A percentile compares a stretch with the other conserved stretches of the same genome.
Evolutionary conservation across 2,329 filamentous ascomycete species (phyloP).

Genomic region (Talaromyces sp.): DNA sequence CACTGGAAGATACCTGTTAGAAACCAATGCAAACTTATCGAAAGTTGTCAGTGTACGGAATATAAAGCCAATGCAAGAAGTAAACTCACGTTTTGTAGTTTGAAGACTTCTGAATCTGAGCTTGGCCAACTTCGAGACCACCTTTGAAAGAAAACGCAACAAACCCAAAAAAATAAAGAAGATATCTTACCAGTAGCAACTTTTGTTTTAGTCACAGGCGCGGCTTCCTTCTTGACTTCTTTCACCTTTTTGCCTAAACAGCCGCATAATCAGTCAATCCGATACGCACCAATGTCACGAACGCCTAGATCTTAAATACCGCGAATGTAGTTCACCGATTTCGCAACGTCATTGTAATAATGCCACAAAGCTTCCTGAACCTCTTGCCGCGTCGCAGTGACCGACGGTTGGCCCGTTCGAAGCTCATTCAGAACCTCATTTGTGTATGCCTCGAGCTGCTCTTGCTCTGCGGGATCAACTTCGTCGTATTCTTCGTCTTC

Average conservation of each 20-base stretch:
- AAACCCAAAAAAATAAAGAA: conserved; percentile 2
- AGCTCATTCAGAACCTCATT: conserved; percentile 64
- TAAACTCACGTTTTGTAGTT: conserved; percentile 14
- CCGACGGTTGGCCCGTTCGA: conserved; percentile 56
- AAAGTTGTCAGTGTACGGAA: conserved; percentile 27
- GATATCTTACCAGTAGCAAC: conserved; percentile 28
- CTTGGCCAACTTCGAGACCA: conserved; percentile 28
- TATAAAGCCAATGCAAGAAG: conserved; percentile 20
- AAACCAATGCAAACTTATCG: conserved; percentile 32
- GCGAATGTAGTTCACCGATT: conserved; percentile 75
- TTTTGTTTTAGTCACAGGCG: conserved; percentile 26
- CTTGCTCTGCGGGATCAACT: conserved; percentile 45
- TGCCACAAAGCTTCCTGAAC: conserved; percentile 92
- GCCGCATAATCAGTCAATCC: conserved; percentile 7
- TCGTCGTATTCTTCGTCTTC: conserved; percentile 37
- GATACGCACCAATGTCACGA: too few species aligned
- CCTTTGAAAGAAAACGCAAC: neutral
- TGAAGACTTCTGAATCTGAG: conserved; percentile 20
- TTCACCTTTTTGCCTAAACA: conserved; percentile 35
- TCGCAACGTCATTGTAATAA: conserved; percentile 90
- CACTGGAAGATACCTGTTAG: conserved; percentile 37
- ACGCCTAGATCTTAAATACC: conserved; percentile 39
- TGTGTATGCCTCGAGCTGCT: conserved; percentile 64
- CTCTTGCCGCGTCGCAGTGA: conserved; percentile 63
- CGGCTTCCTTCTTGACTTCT: conserved; percentile 30